phyloP scores from a whole-genome alignment of 495 filamentous ascomycete genomes.

The Penicillium atrosanguineum region DNA sequence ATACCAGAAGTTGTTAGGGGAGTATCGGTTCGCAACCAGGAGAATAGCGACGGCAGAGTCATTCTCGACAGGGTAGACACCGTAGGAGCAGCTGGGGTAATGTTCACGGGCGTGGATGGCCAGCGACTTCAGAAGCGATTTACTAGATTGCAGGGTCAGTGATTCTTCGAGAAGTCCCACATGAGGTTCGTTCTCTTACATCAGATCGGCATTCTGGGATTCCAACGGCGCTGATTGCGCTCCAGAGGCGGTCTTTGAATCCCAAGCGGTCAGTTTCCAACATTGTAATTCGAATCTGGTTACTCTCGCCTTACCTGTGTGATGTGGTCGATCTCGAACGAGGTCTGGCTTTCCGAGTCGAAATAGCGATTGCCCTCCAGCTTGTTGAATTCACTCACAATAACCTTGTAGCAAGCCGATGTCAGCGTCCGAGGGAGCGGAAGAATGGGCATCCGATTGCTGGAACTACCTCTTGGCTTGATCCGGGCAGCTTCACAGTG shows the following conservation, averaged over 20 bases:
- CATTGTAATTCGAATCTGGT: background rate
- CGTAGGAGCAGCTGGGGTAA: constrained; percentile 76
- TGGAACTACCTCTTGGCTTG: constrained; percentile 64
- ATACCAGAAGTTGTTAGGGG: constrained; percentile 94
- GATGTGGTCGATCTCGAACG: constrained; percentile 82
- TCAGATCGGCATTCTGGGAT: constrained; percentile 70
- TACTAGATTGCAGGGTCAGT: constrained; percentile 22
- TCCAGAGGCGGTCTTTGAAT: constrained; percentile 74
- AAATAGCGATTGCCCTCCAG: constrained; percentile 80
- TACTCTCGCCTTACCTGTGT: constrained; percentile 56
- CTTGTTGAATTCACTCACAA: constrained; percentile 82
- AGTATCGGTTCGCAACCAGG: constrained; percentile 93
- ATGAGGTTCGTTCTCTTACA: constrained; percentile 50
- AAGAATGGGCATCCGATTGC: background rate
- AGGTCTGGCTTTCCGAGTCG: constrained; percentile 80
- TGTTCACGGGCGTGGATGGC: constrained; percentile 81
- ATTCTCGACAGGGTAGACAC: constrained; percentile 73
- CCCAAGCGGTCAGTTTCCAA: constrained; percentile 9
- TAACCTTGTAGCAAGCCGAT: constrained; percentile 52
- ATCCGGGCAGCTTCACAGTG: constrained; percentile 83
- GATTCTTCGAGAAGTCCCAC: background rate
- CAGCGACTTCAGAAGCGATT: constrained; percentile 76
- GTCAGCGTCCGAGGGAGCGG: constrained; percentile 16
- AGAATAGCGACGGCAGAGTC: constrained; percentile 75
- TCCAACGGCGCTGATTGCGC: constrained; percentile 81